These are phyloP conservation scores for Bipolaris victoriae DNA, from an alignment of 2,329 filamentous ascomycete genomes.

Conservation along the genomic window DNA sequence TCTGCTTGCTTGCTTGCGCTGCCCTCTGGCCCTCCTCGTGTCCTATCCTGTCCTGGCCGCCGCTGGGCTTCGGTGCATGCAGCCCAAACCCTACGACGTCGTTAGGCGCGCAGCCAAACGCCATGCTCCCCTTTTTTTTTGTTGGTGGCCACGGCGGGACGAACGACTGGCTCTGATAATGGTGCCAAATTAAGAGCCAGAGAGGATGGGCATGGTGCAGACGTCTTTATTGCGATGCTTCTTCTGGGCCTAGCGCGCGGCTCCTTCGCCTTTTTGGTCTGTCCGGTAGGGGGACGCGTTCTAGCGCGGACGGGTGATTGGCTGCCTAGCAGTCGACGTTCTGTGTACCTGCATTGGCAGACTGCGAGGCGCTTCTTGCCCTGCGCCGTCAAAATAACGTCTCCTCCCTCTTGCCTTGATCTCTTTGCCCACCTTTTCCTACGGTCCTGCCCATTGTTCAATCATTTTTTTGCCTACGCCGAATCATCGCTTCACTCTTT, in stretches of 20 bases:
- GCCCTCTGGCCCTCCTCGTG: no score
- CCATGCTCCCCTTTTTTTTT: neutral
- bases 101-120: neutral
- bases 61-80: neutral
- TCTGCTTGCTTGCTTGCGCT: neutral
- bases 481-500: constrained; percentile 68
- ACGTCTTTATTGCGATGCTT: constrained; percentile 19
- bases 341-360: constrained; percentile 25
- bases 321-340: constrained; percentile 1
- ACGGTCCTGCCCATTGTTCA: constrained; percentile 27
- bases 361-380: constrained; percentile 22
- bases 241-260: constrained; percentile 22
- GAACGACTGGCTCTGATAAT: neutral
- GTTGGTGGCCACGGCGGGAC: neutral
- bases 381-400: constrained; percentile 30
- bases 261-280: constrained; percentile 8
- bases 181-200: constrained; percentile 13
- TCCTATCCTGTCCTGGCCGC: no score
- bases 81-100: neutral
- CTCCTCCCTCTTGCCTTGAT: constrained; percentile 20
- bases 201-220: constrained; percentile 17
- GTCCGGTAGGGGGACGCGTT: constrained; percentile 7
- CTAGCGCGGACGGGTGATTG: constrained; percentile 10
- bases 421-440: constrained; percentile 46
- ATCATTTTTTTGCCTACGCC: constrained; percentile 39